A percentile compares a stretch with the other conserved stretches of the same genome.
phyloP scores from a whole-genome alignment of 2,329 filamentous ascomycete species.

The Ophiostoma tasmaniense region DNA sequence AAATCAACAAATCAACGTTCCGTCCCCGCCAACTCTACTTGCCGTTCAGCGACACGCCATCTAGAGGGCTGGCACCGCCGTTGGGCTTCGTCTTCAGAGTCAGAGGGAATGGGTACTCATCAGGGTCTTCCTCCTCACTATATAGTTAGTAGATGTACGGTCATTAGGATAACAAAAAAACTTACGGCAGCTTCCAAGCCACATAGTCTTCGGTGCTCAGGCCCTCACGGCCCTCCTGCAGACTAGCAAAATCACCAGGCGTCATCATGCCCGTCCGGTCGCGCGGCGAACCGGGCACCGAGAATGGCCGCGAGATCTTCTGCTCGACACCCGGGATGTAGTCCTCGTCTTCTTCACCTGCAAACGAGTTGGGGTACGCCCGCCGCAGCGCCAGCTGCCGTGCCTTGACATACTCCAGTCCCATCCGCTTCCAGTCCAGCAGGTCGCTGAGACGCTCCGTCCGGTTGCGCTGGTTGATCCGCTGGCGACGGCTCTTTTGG shows the following conservation, averaged over 20 bases:
- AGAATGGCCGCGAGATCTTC: constrained; percentile 92
- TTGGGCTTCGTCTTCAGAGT: constrained; percentile 48
- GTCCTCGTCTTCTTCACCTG: constrained; percentile 71
- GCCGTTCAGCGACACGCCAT: constrained; percentile 35
- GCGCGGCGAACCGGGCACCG: constrained; percentile 83
- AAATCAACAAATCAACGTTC: not conserved
- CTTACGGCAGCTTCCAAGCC: constrained; percentile 95
- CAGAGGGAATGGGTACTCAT: constrained; percentile 54
- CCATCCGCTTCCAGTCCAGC: constrained; percentile 98
- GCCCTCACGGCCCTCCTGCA: constrained; percentile 90
- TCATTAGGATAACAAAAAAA: constrained; percentile 27
- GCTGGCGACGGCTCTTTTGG: constrained; percentile 85
- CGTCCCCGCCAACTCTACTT: constrained; percentile 23
- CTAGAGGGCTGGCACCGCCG: constrained; percentile 34
- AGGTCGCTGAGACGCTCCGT: constrained; percentile 92
- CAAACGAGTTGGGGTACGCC: constrained; percentile 84
- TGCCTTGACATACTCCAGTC: constrained; percentile 97
- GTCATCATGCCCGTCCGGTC: constrained; percentile 98
- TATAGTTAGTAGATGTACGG: constrained; percentile 25
- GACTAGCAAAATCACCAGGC: constrained; percentile 89
- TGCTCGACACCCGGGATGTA: constrained; percentile 88
- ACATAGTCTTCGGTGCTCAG: constrained; percentile 96
- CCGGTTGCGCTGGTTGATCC: constrained; percentile 96
- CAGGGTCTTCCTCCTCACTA: constrained; percentile 86
- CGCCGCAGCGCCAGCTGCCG: constrained; percentile 83